phyloP scores from a whole-genome alignment of 1,139 yeast genomes.

The Blastobotrys persicus region DNA sequence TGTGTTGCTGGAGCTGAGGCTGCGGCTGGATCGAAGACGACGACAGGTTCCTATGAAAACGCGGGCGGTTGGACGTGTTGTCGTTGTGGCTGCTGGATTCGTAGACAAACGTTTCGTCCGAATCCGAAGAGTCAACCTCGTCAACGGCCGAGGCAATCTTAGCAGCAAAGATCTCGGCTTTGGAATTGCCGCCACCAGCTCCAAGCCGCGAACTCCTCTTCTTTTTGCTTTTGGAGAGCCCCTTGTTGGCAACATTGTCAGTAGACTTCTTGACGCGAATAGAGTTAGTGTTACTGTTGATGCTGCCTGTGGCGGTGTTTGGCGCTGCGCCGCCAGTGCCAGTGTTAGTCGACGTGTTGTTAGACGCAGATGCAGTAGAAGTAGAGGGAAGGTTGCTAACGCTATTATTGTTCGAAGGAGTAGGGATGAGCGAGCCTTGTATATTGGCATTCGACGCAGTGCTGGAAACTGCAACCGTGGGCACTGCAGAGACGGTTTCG shows the following conservation, averaged over 20 bases:
- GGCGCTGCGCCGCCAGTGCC: neutral
- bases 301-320: neutral
- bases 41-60: slow-evolving; percentile 30
- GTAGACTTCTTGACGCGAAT: slow-evolving; percentile 31
- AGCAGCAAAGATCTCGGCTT: slow-evolving; percentile 93
- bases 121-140: slow-evolving; percentile 72
- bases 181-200: slow-evolving; percentile 39
- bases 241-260: slow-evolving; percentile 32
- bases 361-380: neutral
- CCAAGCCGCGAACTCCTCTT: slow-evolving; percentile 26
- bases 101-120: slow-evolving; percentile 92
- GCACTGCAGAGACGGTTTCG: slow-evolving; percentile 42
- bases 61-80: slow-evolving; percentile 14
- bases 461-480: slow-evolving; percentile 33
- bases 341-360: neutral
- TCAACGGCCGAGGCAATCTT: slow-evolving; percentile 91
- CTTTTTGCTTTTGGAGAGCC: slow-evolving; percentile 23
- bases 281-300: slow-evolving; percentile 11
- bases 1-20: slow-evolving; percentile 14
- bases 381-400: neutral
- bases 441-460: slow-evolving; percentile 1
- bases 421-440: neutral
- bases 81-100: slow-evolving; percentile 45
- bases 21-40: slow-evolving; percentile 24
- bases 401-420: slow-evolving; percentile 8